Base-by-base conservation (phyloP, 768 basidiomycete genomes). In the Phaffia australis region DNA sequence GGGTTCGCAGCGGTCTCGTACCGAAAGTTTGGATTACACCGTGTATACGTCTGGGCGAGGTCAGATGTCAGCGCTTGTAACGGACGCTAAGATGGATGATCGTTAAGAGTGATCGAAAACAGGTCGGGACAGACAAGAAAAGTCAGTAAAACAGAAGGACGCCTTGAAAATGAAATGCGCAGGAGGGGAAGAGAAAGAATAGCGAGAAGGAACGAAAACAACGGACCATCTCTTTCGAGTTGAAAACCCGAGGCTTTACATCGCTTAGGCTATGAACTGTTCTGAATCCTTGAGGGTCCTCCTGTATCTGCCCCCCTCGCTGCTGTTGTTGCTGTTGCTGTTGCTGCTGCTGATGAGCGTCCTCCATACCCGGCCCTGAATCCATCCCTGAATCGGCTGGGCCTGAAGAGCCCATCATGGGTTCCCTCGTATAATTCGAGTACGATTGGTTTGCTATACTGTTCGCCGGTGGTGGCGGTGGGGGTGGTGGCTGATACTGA, bases 1-100 rank as follows among this genome's bases (percentile, higher is more conserved):
- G 95, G 95, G 78, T 99, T 99, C 76, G 89, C 88, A 1, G 87
- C 79, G 2, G 88, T 87, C 77, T 98, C 95, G 76, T 99, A 99
- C 74, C 87, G 84, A 81, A 97, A 99, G 69, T 83, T 80, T 15
- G 93, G 88, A 75, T 98, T 97, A 81, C 93, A 94, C 69, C 93
- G 87, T 73, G 83, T 86, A 79, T 87, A 99, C 21, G 92, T 97
- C 69, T 92, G 87, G 63, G 89, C 79, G 57, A 98, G 85, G 71
- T 88, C 82, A 8, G 87, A 87, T 1, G 95, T 97, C 57, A 99
- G 78, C 69, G 84, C 83, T 72, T 82, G 81, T 54, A 85, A 74
- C 15, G 84, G 83, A 82, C 83, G 74, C 51, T 68, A 25, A 16
- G 11, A 25, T 16, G 27, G 27, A 21, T 48, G 16, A 46, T 11